Conservation (phyloP, 352 stramenopile species). For the Phytophthora nicotianae region DNA sequence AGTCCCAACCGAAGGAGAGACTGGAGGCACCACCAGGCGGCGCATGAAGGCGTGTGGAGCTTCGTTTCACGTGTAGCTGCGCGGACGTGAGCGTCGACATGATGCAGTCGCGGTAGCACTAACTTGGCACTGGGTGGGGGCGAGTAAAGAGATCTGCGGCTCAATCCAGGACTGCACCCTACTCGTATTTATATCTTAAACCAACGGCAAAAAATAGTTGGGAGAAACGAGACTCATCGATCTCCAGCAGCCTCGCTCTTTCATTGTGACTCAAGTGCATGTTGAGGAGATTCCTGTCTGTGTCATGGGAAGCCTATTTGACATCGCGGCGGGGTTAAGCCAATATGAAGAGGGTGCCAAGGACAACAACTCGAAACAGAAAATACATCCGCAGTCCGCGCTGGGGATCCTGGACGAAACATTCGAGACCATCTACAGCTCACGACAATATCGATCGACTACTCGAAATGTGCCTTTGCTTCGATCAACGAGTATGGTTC, state of each 20-base stretch:
- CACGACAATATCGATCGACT: conserved; percentile 14
- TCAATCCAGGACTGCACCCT: not conserved
- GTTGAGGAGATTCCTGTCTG: conserved; percentile 5
- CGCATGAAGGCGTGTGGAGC: conserved; percentile 75
- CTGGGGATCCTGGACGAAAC: conserved; percentile 60
- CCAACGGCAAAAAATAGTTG: conserved; percentile 14
- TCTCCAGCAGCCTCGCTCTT: not conserved
- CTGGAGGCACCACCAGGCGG: conserved; percentile 68
- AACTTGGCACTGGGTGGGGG: not conserved
- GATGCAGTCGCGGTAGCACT: not conserved
- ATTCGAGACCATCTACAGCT: conserved; percentile 53
- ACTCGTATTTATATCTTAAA: conserved; percentile 18
- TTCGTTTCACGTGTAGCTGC: conserved; percentile 77
- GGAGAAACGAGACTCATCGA: not conserved
- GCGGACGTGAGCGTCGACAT: conserved; percentile 86
- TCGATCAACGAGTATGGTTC: conserved; percentile 23
- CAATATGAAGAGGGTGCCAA: conserved; percentile 35
- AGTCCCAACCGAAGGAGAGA: conserved; percentile 67
- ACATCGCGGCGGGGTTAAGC: conserved; percentile 56
- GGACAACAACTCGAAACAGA: conserved; percentile 3
- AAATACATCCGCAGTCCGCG: conserved; percentile 22
- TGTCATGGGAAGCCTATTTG: conserved; percentile 63
- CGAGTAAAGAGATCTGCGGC: not conserved
- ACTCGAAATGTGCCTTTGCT: conserved; percentile 11
- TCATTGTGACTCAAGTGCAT: not conserved